These are phyloP conservation scores for Oidiodendron maius DNA, from an alignment of 495 filamentous ascomycete species.

Conservation along the genomic window DNA sequence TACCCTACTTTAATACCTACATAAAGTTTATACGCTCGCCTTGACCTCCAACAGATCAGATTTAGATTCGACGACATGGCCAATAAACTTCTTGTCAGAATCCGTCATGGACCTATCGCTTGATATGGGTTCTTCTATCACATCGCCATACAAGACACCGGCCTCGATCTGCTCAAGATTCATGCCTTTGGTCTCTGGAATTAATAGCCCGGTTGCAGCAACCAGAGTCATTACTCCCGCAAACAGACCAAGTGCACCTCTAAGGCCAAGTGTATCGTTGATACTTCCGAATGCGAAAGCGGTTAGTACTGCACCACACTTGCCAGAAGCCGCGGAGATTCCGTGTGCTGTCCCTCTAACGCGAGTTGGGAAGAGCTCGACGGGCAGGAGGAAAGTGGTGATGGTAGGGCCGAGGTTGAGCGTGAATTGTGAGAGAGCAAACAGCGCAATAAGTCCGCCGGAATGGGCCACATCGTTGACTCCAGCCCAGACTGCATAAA, in stretches of 20 bases:
- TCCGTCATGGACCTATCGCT: too few relatives aligned
- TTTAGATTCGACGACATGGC: too few relatives aligned
- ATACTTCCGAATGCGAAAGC: not conserved
- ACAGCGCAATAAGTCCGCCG: conserved; percentile 58
- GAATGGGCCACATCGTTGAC: conserved; percentile 56
- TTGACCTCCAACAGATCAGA: too few relatives aligned
- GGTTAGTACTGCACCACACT: conserved; percentile 72
- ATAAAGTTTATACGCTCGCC: too few relatives aligned
- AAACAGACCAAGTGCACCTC: not conserved
- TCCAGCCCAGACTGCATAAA: conserved; percentile 66
- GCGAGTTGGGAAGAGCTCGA: conserved; percentile 83
- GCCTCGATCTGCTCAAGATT: not conserved
- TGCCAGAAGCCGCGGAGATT: conserved; percentile 77
- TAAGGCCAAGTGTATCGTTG: not conserved
- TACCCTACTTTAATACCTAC: too few relatives aligned
- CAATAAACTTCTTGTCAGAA: too few relatives aligned
- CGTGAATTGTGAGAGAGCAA: conserved; percentile 79
- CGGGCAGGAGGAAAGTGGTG: conserved; percentile 86
- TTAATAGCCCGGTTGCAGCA: not conserved
- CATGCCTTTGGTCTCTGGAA: not conserved
- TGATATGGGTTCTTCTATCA: too few relatives aligned
- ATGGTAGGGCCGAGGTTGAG: conserved; percentile 92
- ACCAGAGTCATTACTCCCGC: not conserved
- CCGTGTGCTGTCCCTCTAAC: conserved; percentile 88
- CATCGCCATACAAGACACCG: not conserved